phyloP scores from a whole-genome alignment of 768 basidiomycete genomes.

The Kwoniella shandongensis region DNA sequence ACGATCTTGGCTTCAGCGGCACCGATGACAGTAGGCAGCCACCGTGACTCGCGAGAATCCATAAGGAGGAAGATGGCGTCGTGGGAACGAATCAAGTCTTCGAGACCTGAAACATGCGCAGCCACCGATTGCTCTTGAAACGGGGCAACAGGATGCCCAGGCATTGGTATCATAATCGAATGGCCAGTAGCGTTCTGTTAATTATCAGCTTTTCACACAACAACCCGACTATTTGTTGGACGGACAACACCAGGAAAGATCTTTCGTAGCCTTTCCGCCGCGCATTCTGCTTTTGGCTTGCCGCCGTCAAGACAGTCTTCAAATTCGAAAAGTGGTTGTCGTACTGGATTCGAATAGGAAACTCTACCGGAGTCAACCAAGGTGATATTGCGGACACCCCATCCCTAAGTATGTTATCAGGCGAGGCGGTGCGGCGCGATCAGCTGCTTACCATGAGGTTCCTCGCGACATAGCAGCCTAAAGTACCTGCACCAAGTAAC shows the following conservation, averaged over 20 bases:
- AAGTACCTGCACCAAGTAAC: constrained; percentile 88
- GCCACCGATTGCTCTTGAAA: constrained; percentile 60
- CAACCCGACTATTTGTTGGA: too few relatives aligned
- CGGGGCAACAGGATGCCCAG: constrained; percentile 82
- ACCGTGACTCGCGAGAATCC: constrained; percentile 97
- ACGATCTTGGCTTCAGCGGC: constrained; percentile 88
- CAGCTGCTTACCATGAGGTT: constrained; percentile 73
- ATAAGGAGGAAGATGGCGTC: constrained; percentile 91
- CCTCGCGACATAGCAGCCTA: constrained; percentile 93
- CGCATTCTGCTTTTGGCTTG: constrained; percentile 87
- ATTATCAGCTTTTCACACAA: too few relatives aligned
- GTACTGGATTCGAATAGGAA: constrained; percentile 95
- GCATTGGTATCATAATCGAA: constrained; percentile 87
- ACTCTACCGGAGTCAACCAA: constrained; percentile 88
- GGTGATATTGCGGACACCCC: constrained; percentile 92
- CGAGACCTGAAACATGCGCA: constrained; percentile 68
- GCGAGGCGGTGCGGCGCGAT: constrained; percentile 1
- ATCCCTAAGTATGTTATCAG: constrained; percentile 62
- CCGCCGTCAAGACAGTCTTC: constrained; percentile 90
- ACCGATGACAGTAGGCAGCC: constrained; percentile 89
- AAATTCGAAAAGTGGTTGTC: constrained; percentile 95
- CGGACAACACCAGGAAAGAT: constrained; percentile 91
- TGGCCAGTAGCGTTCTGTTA: constrained; percentile 75
- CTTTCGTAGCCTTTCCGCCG: constrained; percentile 77
- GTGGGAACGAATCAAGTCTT: constrained; percentile 75